Conservation (phyloP, 345 rosid species). For the Crucihimalaya himalaica region DNA sequence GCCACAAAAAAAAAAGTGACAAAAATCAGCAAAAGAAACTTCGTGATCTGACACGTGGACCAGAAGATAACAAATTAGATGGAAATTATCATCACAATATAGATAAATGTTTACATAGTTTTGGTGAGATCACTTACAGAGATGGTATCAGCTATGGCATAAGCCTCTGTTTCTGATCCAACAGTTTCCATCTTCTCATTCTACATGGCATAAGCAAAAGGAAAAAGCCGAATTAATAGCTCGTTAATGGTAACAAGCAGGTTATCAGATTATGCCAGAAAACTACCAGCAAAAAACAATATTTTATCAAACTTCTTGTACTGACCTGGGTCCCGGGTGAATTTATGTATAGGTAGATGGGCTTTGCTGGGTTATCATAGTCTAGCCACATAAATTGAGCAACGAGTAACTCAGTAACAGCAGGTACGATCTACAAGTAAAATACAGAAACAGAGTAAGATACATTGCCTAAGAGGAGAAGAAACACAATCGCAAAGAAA, state of each 20-base stretch:
- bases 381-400: conserved; percentile 89
- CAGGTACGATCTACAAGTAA: conserved; percentile 72
- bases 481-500: neutral
- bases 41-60: neutral
- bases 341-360: conserved; percentile 81
- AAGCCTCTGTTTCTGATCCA: conserved; percentile 93
- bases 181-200: conserved; percentile 84
- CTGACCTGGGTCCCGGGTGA: conserved; percentile 87
- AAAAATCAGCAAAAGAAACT: conserved; percentile 12
- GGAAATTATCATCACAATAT: neutral
- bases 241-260: neutral
- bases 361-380: conserved; percentile 64
- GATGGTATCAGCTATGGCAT: conserved; percentile 84
- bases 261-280: neutral
- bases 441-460: conserved; percentile 11
- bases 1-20: conserved; percentile 15
- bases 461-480: neutral
- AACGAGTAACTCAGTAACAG: conserved; percentile 85
- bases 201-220: conserved; percentile 45
- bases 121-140: conserved; percentile 51
- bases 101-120: neutral
- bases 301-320: conserved; percentile 6
- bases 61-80: conserved; percentile 8
- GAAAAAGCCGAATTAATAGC: neutral
- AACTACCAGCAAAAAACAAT: neutral